phyloP scores from a whole-genome alignment of 2,329 filamentous ascomycete genomes.

The Waltergamsia citrina region DNA sequence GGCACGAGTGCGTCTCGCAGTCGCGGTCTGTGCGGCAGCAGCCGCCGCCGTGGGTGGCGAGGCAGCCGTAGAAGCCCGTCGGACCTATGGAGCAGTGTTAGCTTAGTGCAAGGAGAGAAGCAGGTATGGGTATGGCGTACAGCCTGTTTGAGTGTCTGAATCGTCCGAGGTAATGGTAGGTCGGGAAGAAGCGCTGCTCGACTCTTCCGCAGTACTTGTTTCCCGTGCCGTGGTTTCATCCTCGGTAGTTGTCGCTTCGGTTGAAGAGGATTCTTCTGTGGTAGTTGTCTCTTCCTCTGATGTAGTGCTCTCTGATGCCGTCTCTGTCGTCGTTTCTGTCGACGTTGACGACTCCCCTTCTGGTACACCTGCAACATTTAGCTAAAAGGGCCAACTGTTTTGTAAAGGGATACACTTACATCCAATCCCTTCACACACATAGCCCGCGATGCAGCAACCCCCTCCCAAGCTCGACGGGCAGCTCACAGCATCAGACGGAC shows the following conservation, averaged over 20 bases:
- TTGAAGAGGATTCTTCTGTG: no score
- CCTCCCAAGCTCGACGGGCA: conserved; percentile 59
- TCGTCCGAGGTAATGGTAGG: conserved; percentile 21
- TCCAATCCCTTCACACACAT: conserved; percentile 57
- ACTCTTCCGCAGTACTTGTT: no score
- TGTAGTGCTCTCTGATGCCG: conserved; percentile 23
- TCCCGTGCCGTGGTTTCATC: no score
- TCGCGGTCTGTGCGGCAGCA: conserved; percentile 85
- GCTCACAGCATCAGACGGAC: conserved; percentile 50
- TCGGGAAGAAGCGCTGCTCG: no score
- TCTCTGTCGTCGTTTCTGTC: conserved; percentile 23
- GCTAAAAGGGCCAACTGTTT: background rate
- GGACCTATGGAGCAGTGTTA: conserved; percentile 29
- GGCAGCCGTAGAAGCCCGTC: conserved; percentile 85
- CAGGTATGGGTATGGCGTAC: conserved; percentile 21
- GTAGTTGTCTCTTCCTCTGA: conserved; percentile 23
- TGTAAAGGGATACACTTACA: conserved; percentile 40
- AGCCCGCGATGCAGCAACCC: conserved; percentile 68
- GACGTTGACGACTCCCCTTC: conserved; percentile 15
- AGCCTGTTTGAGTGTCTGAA: conserved; percentile 32
- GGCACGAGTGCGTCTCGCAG: conserved; percentile 75
- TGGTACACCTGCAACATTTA: background rate
- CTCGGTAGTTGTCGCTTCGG: no score
- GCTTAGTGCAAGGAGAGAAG: background rate
- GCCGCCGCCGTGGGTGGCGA: conserved; percentile 69